Percentiles rank a stretch among this genome's conserved stretches.
phyloP scores from a whole-genome alignment of 2,329 filamentous ascomycete genomes.

The Cordyceps tenuipes region DNA sequence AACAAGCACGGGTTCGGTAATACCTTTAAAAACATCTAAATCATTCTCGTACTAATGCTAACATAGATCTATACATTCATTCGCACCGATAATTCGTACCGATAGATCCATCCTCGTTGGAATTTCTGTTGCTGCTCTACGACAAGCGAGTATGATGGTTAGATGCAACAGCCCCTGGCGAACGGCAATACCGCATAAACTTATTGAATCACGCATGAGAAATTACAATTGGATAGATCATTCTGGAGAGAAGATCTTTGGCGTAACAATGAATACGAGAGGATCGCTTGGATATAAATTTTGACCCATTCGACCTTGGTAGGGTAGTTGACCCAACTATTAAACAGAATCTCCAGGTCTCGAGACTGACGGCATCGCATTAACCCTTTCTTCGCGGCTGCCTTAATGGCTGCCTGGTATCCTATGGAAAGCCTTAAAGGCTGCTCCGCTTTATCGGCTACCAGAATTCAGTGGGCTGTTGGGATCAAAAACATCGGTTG shows the following conservation, averaged over 20 bases:
- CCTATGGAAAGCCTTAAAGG: background rate
- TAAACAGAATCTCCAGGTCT: background rate
- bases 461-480: slow-evolving; percentile 56
- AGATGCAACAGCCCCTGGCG: background rate
- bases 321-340: background rate
- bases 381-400: background rate
- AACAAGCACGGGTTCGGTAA: background rate
- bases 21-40: background rate
- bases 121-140: background rate
- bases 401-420: background rate
- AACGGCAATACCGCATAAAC: background rate
- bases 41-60: background rate
- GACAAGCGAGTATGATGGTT: background rate
- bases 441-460: slow-evolving; percentile 22
- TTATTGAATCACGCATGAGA: background rate
- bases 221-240: background rate
- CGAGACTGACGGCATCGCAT: background rate
- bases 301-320: background rate
- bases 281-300: background rate
- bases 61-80: background rate
- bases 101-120: background rate
- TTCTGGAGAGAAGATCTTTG: background rate
- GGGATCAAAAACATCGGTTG: slow-evolving; percentile 48
- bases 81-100: too few relatives aligned
- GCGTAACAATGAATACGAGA: background rate